These are phyloP conservation scores for Piromyces finnis DNA, from an alignment of 192 early-diverging fungal species.

Conservation along the genomic window DNA sequence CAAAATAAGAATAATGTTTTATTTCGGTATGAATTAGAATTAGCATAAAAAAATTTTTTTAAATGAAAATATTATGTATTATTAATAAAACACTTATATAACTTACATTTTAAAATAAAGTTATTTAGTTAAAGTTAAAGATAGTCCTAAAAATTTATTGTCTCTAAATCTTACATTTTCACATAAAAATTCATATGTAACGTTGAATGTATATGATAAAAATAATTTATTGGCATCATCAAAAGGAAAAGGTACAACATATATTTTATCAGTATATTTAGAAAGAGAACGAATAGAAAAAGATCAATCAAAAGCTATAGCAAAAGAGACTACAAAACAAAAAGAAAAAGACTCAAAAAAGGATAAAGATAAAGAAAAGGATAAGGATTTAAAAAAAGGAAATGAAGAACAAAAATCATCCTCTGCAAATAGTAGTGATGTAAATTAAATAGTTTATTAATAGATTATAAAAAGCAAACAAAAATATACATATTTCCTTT, in stretches of 20 bases:
- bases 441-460: background rate
- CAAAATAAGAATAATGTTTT: background rate
- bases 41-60: no score
- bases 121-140: background rate
- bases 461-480: no score
- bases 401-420: background rate
- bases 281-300: background rate
- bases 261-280: background rate
- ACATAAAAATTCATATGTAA: background rate
- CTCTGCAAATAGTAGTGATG: background rate
- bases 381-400: background rate
- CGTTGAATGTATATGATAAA: background rate
- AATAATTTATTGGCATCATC: background rate
- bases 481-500: no score
- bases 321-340: background rate
- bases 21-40: background rate
- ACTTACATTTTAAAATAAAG: no score
- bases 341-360: background rate
- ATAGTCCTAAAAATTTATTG: background rate
- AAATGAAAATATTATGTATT: no score
- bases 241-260: background rate
- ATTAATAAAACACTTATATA: no score
- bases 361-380: background rate
- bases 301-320: background rate
- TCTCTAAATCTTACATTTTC: background rate